A percentile compares a stretch with the other conserved stretches of the same genome.
Evolutionary conservation across 768 basidiomycete genomes (phyloP).

Genomic region (Coprinellus micaceus): DNA sequence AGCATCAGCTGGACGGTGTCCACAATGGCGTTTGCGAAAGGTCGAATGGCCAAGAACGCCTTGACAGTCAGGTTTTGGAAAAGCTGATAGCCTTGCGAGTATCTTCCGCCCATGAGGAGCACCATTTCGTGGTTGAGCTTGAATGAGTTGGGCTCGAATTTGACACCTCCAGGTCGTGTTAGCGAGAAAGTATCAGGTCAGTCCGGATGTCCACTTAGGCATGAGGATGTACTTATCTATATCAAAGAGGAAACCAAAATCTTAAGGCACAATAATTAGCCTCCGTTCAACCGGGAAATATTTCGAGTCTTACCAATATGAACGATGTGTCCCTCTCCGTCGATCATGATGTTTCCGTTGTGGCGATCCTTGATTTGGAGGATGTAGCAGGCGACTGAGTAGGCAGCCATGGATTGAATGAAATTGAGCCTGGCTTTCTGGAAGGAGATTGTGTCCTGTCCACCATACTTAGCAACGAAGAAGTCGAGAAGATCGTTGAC

Average conservation of each 20-base stretch:
- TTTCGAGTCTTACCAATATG: slow-evolving; percentile 80
- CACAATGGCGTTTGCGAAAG: slow-evolving; percentile 86
- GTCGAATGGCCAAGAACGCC: slow-evolving; percentile 95
- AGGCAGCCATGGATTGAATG: slow-evolving; percentile 98
- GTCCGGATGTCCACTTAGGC: slow-evolving; percentile 23
- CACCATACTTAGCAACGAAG: slow-evolving; percentile 91
- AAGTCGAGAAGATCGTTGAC: slow-evolving; percentile 95
- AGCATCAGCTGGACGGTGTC: slow-evolving; percentile 92
- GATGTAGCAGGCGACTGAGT: slow-evolving; percentile 97
- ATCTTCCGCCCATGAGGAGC: slow-evolving; percentile 90
- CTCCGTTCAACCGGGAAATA: not conserved
- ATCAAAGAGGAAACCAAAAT: slow-evolving; percentile 95
- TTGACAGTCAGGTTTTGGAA: slow-evolving; percentile 94
- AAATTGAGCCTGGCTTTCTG: slow-evolving; percentile 93
- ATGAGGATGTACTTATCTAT: slow-evolving; percentile 75
- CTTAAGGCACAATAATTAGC: slow-evolving; percentile 33
- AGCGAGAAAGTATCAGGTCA: slow-evolving; percentile 13
- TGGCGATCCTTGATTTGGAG: slow-evolving; percentile 98
- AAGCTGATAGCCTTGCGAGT: slow-evolving; percentile 90
- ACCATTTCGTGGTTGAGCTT: slow-evolving; percentile 99
- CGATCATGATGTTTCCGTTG: slow-evolving; percentile 99
- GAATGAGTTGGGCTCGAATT: slow-evolving; percentile 98
- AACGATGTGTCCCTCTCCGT: slow-evolving; percentile 93
- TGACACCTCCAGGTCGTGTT: slow-evolving; percentile 84
- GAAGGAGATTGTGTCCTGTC: slow-evolving; percentile 84